phyloP scores from a whole-genome alignment of 2,329 filamentous ascomycete species.

The Pseudonectria buxi region DNA sequence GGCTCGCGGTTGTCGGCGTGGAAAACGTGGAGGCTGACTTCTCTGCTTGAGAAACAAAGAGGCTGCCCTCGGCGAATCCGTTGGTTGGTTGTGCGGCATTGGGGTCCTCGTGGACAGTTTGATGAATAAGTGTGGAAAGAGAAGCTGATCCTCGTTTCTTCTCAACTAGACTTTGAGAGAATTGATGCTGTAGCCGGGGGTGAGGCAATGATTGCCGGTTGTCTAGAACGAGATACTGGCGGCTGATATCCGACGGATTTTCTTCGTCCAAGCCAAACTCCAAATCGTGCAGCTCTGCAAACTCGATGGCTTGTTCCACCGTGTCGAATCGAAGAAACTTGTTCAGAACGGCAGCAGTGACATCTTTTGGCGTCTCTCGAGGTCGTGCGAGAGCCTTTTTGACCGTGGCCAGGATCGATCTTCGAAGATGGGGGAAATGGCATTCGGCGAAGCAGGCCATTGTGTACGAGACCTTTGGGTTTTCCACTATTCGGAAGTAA shows the following conservation, averaged over 20 bases:
- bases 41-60: constrained; percentile 21
- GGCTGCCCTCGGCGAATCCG: constrained; percentile 18
- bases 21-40: constrained; percentile 3
- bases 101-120: constrained; percentile 42
- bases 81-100: constrained; percentile 8
- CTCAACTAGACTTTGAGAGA: constrained; percentile 52
- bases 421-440: constrained; percentile 57
- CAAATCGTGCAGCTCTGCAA: constrained; percentile 54
- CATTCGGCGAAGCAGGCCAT: constrained; percentile 65
- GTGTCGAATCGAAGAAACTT: constrained; percentile 60
- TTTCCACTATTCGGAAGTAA: constrained; percentile 55
- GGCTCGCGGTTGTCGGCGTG: constrained; percentile 4
- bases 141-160: constrained; percentile 47
- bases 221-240: constrained; percentile 38
- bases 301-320: constrained; percentile 57
- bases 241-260: constrained; percentile 27
- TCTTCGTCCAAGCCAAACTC: constrained; percentile 38
- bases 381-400: constrained; percentile 50
- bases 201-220: constrained; percentile 39
- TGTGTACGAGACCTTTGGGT: constrained; percentile 54
- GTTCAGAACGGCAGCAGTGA: constrained; percentile 51
- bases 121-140: constrained; percentile 49
- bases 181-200: constrained; percentile 47
- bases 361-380: constrained; percentile 51
- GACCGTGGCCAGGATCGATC: constrained; percentile 49